phyloP scores from a whole-genome alignment of 495 filamentous ascomycete genomes.

The Trichoderma gamsii region DNA sequence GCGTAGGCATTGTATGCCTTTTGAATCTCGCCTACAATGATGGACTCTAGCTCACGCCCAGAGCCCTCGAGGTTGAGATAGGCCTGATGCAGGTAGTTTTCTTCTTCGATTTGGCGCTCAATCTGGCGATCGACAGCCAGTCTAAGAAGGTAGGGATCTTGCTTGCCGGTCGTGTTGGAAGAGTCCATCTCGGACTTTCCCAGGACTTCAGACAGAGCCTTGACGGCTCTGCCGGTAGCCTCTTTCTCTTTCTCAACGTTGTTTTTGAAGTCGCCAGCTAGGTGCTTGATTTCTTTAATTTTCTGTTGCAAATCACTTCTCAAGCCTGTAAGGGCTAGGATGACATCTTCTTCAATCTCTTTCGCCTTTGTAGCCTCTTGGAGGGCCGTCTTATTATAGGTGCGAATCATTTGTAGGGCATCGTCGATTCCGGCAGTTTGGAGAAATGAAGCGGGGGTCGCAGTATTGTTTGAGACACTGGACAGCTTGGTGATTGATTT shows the following conservation, averaged over 20 bases:
- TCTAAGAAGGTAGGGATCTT: conserved; percentile 82
- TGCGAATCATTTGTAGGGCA: conserved; percentile 70
- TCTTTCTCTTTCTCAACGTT: conserved; percentile 76
- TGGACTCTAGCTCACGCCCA: conserved; percentile 87
- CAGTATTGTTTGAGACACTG: conserved; percentile 75
- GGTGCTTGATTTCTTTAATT: conserved; percentile 92
- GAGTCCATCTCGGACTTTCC: conserved; percentile 71
- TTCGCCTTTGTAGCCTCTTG: conserved; percentile 79
- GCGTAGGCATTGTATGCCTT: conserved; percentile 93
- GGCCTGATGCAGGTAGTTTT: conserved; percentile 95
- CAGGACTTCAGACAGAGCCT: conserved; percentile 72
- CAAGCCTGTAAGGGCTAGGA: conserved; percentile 76
- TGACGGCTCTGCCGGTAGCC: conserved; percentile 60
- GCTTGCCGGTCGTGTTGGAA: conserved; percentile 67
- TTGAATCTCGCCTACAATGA: conserved; percentile 94
- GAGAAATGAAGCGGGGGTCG: conserved; percentile 64
- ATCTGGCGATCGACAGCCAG: conserved; percentile 81
- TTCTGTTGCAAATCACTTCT: conserved; percentile 87
- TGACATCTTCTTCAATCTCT: conserved; percentile 86
- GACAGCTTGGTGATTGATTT: conserved; percentile 80
- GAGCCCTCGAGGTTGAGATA: conserved; percentile 93
- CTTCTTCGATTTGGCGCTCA: conserved; percentile 88
- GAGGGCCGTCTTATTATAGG: conserved; percentile 78
- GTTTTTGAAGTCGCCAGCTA: conserved; percentile 93
- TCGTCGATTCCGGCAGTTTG: conserved; percentile 77